phyloP scores from a whole-genome alignment of 129 eudicot species.

The Centaurea solstitialis region DNA sequence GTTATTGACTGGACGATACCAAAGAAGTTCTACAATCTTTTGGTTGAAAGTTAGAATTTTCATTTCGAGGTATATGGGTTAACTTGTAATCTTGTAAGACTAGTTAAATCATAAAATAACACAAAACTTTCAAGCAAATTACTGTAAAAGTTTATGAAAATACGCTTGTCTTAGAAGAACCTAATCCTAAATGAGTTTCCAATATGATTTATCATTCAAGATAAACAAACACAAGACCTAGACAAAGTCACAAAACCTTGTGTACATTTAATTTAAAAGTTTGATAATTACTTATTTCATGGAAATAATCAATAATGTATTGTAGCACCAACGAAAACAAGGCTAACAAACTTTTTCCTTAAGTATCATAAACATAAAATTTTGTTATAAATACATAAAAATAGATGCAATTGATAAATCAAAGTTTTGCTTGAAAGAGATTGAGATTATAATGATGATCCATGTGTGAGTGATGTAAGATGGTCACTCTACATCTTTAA shows the following conservation, averaged over 20 bases:
- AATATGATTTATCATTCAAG: neutral
- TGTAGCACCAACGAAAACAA: neutral
- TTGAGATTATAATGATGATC: slow-evolving; percentile 23
- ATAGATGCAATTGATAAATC: slow-evolving; percentile 29
- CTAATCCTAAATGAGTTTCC: too few relatives aligned
- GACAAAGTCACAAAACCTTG: neutral
- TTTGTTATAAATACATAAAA: neutral
- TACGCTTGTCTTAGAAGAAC: too few relatives aligned
- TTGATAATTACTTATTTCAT: neutral
- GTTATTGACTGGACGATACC: too few relatives aligned
- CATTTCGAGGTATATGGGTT: neutral
- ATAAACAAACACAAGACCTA: neutral
- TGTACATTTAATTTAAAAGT: neutral
- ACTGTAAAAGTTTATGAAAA: too few relatives aligned
- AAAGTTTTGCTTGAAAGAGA: slow-evolving; percentile 40
- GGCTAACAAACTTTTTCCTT: too few relatives aligned
- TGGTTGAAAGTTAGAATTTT: neutral
- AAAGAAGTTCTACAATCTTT: neutral
- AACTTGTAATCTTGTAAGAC: too few relatives aligned
- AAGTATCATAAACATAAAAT: neutral
- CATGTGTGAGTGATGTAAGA: slow-evolving; percentile 32
- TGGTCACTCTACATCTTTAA: slow-evolving; percentile 36
- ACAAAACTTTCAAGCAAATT: too few relatives aligned
- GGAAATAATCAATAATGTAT: too few relatives aligned
- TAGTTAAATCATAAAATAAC: too few relatives aligned